Conservation (phyloP, 495 filamentous ascomycete genomes). For the Evernia prunastri region DNA sequence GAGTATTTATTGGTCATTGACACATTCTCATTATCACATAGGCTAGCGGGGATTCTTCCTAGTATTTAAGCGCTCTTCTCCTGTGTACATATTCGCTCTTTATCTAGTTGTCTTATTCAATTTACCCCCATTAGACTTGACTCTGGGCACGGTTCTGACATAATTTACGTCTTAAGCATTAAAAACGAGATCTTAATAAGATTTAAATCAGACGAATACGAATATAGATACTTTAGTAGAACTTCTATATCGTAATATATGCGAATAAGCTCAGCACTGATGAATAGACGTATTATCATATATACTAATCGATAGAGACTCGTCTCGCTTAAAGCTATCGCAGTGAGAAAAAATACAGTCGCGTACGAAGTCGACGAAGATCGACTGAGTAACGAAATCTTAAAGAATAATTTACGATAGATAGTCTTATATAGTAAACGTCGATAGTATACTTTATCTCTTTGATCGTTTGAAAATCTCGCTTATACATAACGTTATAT, state of each 20-base stretch:
- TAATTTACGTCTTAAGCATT: not conserved
- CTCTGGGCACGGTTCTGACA: too few relatives aligned
- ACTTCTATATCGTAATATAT: not conserved
- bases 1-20: too few relatives aligned
- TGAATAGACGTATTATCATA: not conserved
- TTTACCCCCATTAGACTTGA: too few relatives aligned
- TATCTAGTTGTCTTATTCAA: too few relatives aligned
- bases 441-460: not conserved
- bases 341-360: not conserved
- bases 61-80: too few relatives aligned
- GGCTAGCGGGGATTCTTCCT: too few relatives aligned
- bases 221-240: not conserved
- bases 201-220: not conserved
- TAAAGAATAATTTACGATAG: not conserved
- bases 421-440: not conserved
- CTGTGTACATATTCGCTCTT: too few relatives aligned
- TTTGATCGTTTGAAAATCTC: not conserved
- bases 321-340: not conserved
- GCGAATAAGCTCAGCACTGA: not conserved
- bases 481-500: not conserved
- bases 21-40: too few relatives aligned
- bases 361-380: not conserved
- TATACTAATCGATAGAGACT: not conserved
- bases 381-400: not conserved
- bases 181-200: not conserved